Evolutionary conservation across 2,329 filamentous ascomycete genomes (phyloP).

Genomic region (Ilyonectria destructans): DNA sequence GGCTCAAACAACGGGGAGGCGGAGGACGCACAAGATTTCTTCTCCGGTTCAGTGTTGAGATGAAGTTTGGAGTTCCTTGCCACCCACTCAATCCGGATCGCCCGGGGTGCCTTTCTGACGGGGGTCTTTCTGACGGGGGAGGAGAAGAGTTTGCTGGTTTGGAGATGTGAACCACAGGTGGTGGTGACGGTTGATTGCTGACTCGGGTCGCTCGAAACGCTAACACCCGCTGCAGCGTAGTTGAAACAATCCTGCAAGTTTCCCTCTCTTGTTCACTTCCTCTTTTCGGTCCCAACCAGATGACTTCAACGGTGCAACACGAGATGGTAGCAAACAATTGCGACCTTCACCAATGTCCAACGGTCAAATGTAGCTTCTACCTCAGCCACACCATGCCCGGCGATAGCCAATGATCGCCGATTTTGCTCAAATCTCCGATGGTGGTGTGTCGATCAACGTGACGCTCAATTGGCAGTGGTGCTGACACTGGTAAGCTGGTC

Average conservation of each 20-base stretch:
- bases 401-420: slow-evolving; percentile 12
- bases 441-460: slow-evolving; percentile 19
- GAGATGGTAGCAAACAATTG: not conserved
- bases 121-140: not conserved
- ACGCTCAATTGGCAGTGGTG: slow-evolving; percentile 16
- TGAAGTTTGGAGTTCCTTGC: not conserved
- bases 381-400: not conserved
- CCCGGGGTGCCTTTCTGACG: slow-evolving; percentile 3
- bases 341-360: slow-evolving; percentile 3
- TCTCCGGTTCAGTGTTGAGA: slow-evolving; percentile 3
- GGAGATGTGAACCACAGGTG: not conserved
- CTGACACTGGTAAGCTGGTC: slow-evolving; percentile 17
- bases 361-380: not conserved
- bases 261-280: slow-evolving; percentile 5
- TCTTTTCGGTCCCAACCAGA: not conserved
- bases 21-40: slow-evolving; percentile 4
- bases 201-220: not conserved
- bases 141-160: not conserved
- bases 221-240: not conserved
- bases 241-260: slow-evolving; percentile 1
- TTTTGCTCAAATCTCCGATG: slow-evolving; percentile 15
- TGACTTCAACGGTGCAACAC: not conserved
- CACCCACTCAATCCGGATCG: slow-evolving; percentile 8
- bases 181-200: slow-evolving; percentile 1
- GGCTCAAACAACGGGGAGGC: slow-evolving; percentile 1